phyloP scores from a whole-genome alignment of 2,329 filamentous ascomycete genomes.

The Coniochaeta sp. region DNA sequence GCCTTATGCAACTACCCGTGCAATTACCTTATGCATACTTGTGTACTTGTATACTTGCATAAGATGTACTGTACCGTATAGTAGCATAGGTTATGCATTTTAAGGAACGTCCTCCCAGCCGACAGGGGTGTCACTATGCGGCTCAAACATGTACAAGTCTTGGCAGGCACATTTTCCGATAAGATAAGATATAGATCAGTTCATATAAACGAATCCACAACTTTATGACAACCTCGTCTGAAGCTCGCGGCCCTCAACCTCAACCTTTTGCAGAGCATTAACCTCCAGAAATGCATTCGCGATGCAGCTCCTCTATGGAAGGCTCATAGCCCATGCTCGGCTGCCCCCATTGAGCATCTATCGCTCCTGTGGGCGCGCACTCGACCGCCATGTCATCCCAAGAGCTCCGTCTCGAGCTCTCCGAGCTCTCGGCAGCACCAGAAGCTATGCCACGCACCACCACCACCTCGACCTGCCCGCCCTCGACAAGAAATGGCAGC shows the following conservation, averaged over 20 bases:
- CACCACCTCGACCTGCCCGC: conserved; percentile 35
- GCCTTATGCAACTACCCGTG: too few species aligned
- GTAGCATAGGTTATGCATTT: not conserved
- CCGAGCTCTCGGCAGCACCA: conserved; percentile 5
- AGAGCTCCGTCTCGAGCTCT: conserved; percentile 1
- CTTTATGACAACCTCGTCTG: not conserved
- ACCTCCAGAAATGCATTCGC: conserved; percentile 13
- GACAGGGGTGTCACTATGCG: not conserved
- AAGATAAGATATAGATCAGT: not conserved
- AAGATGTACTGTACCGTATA: too few species aligned
- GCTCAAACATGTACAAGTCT: not conserved
- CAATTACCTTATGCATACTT: not conserved
- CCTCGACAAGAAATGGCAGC: conserved; percentile 46
- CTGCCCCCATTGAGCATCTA: conserved; percentile 11
- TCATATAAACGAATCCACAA: not conserved
- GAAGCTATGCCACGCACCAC: conserved; percentile 24
- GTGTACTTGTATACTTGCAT: not conserved
- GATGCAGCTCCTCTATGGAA: conserved; percentile 19
- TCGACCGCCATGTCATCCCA: not conserved
- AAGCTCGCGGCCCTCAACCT: not conserved
- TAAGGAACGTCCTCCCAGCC: not conserved
- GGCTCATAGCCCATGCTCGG: conserved; percentile 17
- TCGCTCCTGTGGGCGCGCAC: not conserved
- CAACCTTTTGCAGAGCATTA: not conserved
- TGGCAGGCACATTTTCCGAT: not conserved